These are phyloP conservation scores for Ophiocordyceps camponoti-floridani DNA, from an alignment of 2,329 filamentous ascomycete genomes.

Conservation along the genomic window DNA sequence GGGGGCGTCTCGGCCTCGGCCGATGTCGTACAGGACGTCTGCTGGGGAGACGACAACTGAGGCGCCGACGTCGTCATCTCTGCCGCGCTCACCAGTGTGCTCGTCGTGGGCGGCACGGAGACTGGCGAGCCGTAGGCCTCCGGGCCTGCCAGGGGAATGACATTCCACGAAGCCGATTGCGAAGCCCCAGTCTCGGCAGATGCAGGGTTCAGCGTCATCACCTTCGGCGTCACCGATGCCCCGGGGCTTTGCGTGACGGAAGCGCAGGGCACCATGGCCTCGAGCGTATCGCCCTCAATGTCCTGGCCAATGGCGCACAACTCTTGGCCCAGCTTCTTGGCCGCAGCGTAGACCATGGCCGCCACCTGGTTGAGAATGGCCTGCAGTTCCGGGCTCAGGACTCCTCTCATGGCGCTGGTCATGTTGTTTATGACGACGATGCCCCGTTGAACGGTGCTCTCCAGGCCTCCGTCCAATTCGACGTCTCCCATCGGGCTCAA, in stretches of 20 bases:
- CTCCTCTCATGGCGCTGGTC: constrained; percentile 1
- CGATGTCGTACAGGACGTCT: neutral
- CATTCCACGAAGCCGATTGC: neutral
- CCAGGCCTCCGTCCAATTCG: constrained; percentile 2
- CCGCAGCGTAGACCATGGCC: constrained; percentile 5
- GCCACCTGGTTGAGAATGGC: constrained; percentile 7
- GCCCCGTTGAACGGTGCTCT: constrained; percentile 5
- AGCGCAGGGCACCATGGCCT: constrained; percentile 6
- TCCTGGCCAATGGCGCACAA: constrained; percentile 6
- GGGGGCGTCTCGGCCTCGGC: too few species aligned
- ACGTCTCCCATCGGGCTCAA: neutral
- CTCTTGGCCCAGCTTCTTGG: constrained; percentile 4
- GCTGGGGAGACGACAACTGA: neutral
- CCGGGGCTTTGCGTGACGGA: constrained; percentile 1
- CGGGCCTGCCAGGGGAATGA: neutral
- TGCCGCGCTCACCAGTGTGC: neutral
- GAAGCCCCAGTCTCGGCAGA: neutral
- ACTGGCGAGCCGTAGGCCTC: neutral
- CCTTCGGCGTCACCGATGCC: neutral
- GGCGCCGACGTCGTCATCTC: neutral
- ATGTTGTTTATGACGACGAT: constrained; percentile 7
- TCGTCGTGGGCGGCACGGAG: neutral
- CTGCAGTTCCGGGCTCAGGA: constrained; percentile 3
- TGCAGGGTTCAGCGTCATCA: constrained; percentile 1
- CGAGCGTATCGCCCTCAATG: constrained; percentile 1